phyloP scores from a whole-genome alignment of 805 yeast species.

The Pichia californica region DNA sequence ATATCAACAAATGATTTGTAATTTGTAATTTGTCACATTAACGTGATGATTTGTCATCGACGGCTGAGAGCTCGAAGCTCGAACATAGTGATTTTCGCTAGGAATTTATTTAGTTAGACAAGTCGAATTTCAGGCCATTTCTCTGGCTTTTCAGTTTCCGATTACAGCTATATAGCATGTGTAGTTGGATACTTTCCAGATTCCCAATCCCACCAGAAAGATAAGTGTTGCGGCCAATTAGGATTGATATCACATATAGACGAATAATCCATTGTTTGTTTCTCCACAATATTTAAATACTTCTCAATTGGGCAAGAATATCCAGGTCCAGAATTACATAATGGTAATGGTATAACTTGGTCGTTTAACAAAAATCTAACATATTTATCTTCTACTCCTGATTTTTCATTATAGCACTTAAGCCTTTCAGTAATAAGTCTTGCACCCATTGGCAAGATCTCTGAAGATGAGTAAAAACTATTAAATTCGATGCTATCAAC shows the following conservation, averaged over 20 bases:
- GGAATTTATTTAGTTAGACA: no score
- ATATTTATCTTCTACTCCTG: constrained; percentile 21
- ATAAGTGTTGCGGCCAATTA: constrained; percentile 1
- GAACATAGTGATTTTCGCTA: no score
- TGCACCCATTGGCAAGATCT: constrained; percentile 47
- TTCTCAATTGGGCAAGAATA: constrained; percentile 36
- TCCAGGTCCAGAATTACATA: constrained; percentile 48
- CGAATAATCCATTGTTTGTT: neutral
- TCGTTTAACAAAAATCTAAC: constrained; percentile 46
- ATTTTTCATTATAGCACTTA: constrained; percentile 24
- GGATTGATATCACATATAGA: neutral
- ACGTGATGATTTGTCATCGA: no score
- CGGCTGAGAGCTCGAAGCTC: no score
- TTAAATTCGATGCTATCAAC: constrained; percentile 36
- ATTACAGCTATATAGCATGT: no score
- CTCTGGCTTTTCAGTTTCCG: no score
- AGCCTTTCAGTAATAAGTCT: constrained; percentile 41
- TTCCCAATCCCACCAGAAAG: constrained; percentile 9
- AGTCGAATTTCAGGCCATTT: no score
- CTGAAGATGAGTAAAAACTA: constrained; percentile 29
- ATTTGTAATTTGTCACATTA: no score
- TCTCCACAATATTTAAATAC: constrained; percentile 12
- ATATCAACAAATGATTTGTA: no score
- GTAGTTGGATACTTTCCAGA: no score
- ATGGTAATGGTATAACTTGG: constrained; percentile 43